Percentiles rank a stretch among this genome's conserved stretches.
phyloP scores from a whole-genome alignment of 345 rosid species.

The Litchi chinensis region DNA sequence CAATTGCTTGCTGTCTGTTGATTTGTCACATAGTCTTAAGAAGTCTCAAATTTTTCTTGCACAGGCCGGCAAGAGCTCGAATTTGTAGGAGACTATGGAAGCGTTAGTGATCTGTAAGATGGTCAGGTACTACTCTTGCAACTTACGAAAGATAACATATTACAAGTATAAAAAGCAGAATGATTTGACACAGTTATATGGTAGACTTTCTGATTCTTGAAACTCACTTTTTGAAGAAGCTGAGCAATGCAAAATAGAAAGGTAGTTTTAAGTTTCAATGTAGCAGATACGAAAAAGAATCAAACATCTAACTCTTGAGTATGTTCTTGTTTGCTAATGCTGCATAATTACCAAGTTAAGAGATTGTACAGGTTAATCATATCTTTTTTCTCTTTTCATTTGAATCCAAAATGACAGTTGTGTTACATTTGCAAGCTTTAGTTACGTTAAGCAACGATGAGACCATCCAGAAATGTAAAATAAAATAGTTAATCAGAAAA shows the following conservation, averaged over 20 bases:
- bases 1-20: no score
- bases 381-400: not conserved
- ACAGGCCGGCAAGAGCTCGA: no score
- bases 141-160: no score
- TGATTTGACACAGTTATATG: no score
- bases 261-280: no score
- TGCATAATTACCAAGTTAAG: not conserved
- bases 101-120: no score
- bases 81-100: no score
- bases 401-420: not conserved
- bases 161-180: no score
- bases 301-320: not conserved
- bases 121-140: no score
- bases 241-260: not conserved
- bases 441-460: not conserved
- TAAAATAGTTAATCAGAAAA: not conserved
- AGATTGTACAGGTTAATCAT: not conserved
- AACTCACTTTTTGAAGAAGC: not conserved
- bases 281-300: not conserved
- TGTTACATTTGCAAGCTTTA: not conserved
- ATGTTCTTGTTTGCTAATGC: not conserved
- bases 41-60: no score
- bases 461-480: not conserved
- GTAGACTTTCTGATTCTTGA: not conserved
- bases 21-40: no score